Evolutionary conservation across 1,284 basidiomycete species (phyloP), one percentile per base, ranked within the genome.

Genomic region (Pseudozyma flocculosa): DNA sequence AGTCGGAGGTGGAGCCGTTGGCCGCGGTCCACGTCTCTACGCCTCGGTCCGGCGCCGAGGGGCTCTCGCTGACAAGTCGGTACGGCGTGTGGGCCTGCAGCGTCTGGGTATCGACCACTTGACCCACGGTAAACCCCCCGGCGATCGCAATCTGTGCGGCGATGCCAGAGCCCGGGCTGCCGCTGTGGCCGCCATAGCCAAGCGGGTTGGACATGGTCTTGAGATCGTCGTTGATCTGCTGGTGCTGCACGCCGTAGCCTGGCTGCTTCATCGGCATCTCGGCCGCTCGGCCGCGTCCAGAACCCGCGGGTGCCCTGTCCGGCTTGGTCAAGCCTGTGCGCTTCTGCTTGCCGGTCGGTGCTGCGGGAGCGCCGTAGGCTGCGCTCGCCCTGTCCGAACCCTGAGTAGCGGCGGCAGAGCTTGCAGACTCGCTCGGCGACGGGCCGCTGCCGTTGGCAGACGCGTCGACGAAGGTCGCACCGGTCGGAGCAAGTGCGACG

Each of bases 231-330:
- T 92, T 89, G 83, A 95, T 89, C 56, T 87, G 89, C 19, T 88
- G 86, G 76, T 90, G 89, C 77, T 95, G 92, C 84, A 89, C 87
- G 67, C 92, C 92, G 76, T 94, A 96, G 72, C 90, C 88, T 21
- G 92, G 90, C 10, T 89, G 87, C 61, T 87, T 86, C 61, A 95
- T 85, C 3, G 90, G 86, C 80, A 86, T 89, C 79, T 95, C 93
- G 19, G 88, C 89, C 37, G 86, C 82, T 42, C 90, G 84, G 46
- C 81, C 68, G 3, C 50, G 47, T 22, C 40, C 45, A 2, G 57
- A 45, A 18, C 65, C 68, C 2, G 61, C 59, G 1, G 71, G 70
- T 1, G 73, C 63, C 22, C 80, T 69, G 32, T 68, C 60, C 18
- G 72, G 67, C 49, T 74, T 74, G 22, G 57, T 43, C 30, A 70